Percentiles rank a stretch among this genome's conserved stretches.
phyloP scores from a whole-genome alignment of 805 yeast genomes.

The Saccharomycopsis olivae region DNA sequence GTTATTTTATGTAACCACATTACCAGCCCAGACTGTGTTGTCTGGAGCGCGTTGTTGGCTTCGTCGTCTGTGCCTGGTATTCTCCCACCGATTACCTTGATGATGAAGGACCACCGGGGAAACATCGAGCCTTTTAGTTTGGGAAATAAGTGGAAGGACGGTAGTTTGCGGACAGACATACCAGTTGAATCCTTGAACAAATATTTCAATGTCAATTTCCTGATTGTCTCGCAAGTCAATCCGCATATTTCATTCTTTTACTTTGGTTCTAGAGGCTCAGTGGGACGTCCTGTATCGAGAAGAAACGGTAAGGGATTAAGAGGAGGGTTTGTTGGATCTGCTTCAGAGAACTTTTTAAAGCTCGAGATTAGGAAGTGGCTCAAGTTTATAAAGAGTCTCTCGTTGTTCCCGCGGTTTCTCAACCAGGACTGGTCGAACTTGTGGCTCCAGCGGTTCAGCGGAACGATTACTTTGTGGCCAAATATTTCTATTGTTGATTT shows the following conservation, averaged over 20 bases:
- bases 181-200: slow-evolving; percentile 67
- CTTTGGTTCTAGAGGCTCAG: slow-evolving; percentile 70
- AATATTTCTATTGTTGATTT: slow-evolving; percentile 49
- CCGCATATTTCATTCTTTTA: slow-evolving; percentile 72
- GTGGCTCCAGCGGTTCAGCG: slow-evolving; percentile 65
- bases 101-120: slow-evolving; percentile 45
- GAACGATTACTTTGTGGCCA: slow-evolving; percentile 72
- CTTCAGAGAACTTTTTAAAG: slow-evolving; percentile 58
- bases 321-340: slow-evolving; percentile 70
- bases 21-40: slow-evolving; percentile 69
- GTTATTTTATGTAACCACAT: slow-evolving; percentile 67
- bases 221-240: slow-evolving; percentile 73
- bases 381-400: slow-evolving; percentile 51
- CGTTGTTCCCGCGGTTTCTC: slow-evolving; percentile 54
- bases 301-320: slow-evolving; percentile 47
- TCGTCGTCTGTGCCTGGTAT: slow-evolving; percentile 81
- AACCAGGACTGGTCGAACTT: slow-evolving; percentile 76
- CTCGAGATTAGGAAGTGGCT: slow-evolving; percentile 73
- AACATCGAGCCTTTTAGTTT: slow-evolving; percentile 55
- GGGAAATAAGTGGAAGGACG: slow-evolving; percentile 73
- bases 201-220: slow-evolving; percentile 64
- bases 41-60: slow-evolving; percentile 72
- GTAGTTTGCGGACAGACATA: slow-evolving; percentile 67
- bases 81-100: slow-evolving; percentile 65
- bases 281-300: slow-evolving; percentile 66